These are phyloP conservation scores for Pyrenula aspistea DNA, from an alignment of 495 filamentous ascomycete genomes.

Conservation along the genomic window DNA sequence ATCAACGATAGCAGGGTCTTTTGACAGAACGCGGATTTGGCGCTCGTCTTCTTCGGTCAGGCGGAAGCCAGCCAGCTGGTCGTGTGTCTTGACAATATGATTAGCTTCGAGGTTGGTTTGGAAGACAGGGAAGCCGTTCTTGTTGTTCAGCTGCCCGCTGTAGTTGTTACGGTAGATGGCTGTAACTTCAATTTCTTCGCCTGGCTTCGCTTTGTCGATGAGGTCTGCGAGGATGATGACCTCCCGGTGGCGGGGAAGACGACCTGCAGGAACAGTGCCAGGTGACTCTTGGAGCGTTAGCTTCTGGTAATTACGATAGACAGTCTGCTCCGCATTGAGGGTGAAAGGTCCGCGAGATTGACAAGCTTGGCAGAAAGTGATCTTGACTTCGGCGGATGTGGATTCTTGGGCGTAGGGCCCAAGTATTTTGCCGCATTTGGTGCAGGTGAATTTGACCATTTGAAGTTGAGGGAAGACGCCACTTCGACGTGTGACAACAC, in stretches of 20 bases:
- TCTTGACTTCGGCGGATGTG: conserved; percentile 77
- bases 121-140: conserved; percentile 98
- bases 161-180: conserved; percentile 99
- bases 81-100: conserved; percentile 91
- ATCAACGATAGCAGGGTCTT: conserved; percentile 86
- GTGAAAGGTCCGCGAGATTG: conserved; percentile 94
- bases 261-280: conserved; percentile 91
- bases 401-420: conserved; percentile 97
- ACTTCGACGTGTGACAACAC: conserved; percentile 91
- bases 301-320: conserved; percentile 99
- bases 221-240: conserved; percentile 95
- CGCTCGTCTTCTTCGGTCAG: conserved; percentile 94
- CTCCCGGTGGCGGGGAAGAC: conserved; percentile 88
- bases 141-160: conserved; percentile 93
- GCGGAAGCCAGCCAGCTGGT: conserved; percentile 94
- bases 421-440: conserved; percentile 81
- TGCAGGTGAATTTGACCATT: conserved; percentile 94
- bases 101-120: conserved; percentile 97
- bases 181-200: conserved; percentile 94
- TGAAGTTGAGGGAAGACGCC: conserved; percentile 98
- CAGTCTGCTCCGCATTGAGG: conserved; percentile 92
- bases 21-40: conserved; percentile 71
- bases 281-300: conserved; percentile 95
- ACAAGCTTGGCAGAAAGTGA: conserved; percentile 94
- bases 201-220: conserved; percentile 93